Base-by-base conservation (phyloP, 2,329 filamentous ascomycete genomes). In the Trichoderma sp. region DNA sequence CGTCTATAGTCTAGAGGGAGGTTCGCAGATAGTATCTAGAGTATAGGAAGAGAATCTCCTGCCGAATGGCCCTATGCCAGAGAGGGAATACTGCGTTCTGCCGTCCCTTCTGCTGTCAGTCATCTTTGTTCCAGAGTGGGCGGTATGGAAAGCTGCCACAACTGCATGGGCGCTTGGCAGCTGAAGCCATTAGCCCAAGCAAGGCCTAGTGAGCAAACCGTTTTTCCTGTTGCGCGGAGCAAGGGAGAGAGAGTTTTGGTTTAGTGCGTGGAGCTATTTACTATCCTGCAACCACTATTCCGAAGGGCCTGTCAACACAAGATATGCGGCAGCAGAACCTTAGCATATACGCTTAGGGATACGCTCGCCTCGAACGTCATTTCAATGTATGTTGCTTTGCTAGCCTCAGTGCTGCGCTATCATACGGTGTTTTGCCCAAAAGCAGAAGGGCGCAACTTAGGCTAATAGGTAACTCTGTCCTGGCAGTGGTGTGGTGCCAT, bases 381-480 rank as follows among this genome's bases (percentile, higher is more conserved):
- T 67, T 29, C 40, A 13, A 14, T 35, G 33, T 35, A 35, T 14
- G 33, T 35, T 13, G 2, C 55, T 37, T 52, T 29, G 29, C 29
- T 31, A 59, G 14, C 29, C 27, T 53, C 53, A 35, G 61, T 43
- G 49, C 31, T 37, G 27, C 21, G 29, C 29, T 33, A 67, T 59
- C 63, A 55, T 67, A 67, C 63, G 63, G 59, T 67, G 14, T 11
- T 27, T 37, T 31, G n/a, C 55, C 63, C 55, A 24, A 59, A 58
- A 67, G 8, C 49, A 52, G 55, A 37, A 24, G 29, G 37, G 27
- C 63, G 52, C 35, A 35, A 29, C 53, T 58, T 58, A 59, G 55
- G 63, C 63, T 67, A 67, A 58, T 33, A 33, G 3, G 13, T 66
- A 66, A 27, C 11, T n/a, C 37, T 47, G 52, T 47, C 35, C 33